Percentiles rank a stretch among this genome's conserved stretches.
Evolutionary conservation across 768 basidiomycete species (phyloP).

Genomic region (Rhizopogon vulgaris): DNA sequence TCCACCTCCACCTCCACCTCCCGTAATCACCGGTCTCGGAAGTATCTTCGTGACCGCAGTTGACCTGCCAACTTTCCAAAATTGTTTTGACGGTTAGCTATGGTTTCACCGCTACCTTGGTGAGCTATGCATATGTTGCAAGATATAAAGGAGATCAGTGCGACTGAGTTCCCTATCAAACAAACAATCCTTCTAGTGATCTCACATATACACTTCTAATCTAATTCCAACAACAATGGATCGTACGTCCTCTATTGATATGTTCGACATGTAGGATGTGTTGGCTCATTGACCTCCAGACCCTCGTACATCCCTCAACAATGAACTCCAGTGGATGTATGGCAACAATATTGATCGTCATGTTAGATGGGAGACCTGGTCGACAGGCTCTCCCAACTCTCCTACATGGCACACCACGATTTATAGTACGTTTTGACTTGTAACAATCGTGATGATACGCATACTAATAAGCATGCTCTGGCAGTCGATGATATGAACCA

Average conservation of each 20-base stretch:
- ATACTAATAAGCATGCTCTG: neutral
- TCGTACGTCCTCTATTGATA: too few species aligned
- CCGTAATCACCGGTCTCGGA: neutral
- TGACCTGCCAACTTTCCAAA: neutral
- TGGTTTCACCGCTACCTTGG: neutral
- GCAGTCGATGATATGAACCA: neutral
- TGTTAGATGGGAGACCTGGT: neutral
- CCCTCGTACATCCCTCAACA: neutral
- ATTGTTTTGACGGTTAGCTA: too few species aligned
- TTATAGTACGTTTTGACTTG: neutral
- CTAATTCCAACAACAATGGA: neutral
- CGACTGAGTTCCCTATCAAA: neutral
- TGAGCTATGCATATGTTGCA: neutral
- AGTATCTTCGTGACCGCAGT: neutral
- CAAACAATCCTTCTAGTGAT: too few species aligned
- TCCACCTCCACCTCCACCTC: neutral
- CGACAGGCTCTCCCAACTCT: neutral
- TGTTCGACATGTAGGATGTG: neutral
- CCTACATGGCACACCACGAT: neutral
- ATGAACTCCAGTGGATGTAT: neutral
- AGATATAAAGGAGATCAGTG: neutral
- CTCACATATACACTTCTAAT: neutral
- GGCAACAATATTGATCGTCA: neutral
- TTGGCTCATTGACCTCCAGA: neutral
- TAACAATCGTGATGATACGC: neutral